Evolutionary conservation across 2,329 filamentous ascomycete species (phyloP), one percentile per base, ranked within the genome.

Genomic region (Penicillium sp.): DNA sequence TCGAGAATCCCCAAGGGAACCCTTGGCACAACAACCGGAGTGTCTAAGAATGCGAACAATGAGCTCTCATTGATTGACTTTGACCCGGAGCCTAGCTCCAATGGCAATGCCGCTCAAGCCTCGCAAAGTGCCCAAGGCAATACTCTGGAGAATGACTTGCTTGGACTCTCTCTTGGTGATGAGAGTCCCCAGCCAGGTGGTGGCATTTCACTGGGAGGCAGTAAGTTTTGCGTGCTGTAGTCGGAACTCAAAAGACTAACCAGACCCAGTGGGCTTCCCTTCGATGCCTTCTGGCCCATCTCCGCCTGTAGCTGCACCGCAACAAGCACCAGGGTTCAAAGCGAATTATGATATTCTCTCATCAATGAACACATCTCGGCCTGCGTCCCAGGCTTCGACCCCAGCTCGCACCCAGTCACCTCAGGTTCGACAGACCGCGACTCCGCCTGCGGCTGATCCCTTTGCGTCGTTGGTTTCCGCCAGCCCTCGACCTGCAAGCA

Each of bases 11-110:
- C 91, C 7, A 88, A 90, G 70, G 91, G 93, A 27, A 93, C 89
- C 14, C 82, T 90, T 49, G 85, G 88, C 11, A 87, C 85, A 24
- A 88, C 84, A 59, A 85, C 86, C 57, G 82, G 85, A 61, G 81
- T 88, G 47, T 80, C 82, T 65, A 84, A 87, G 78, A 85, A 88
- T 66, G 82, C 85, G 7, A 83, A 87, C 63, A 87, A 91, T 67
- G 93, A 97, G 74, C 78, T 97, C 22, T 98, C 95, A 5, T 78
- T 99, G 62, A 99, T 99, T 69, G 95, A 99, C 71, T 93, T 99
- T 68, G 81, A 85, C 56, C 82, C 86, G 16, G 86, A 87, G 39
- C 78, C 82, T 42, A 80, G 79, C 55, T 68, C 73, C 56, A 74
- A 78, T 68, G 66, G 74, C 55, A 71, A 74, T 54, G 79, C 81